Base-by-base conservation (phyloP, 768 basidiomycete species). In the Pleurotus djamor region DNA sequence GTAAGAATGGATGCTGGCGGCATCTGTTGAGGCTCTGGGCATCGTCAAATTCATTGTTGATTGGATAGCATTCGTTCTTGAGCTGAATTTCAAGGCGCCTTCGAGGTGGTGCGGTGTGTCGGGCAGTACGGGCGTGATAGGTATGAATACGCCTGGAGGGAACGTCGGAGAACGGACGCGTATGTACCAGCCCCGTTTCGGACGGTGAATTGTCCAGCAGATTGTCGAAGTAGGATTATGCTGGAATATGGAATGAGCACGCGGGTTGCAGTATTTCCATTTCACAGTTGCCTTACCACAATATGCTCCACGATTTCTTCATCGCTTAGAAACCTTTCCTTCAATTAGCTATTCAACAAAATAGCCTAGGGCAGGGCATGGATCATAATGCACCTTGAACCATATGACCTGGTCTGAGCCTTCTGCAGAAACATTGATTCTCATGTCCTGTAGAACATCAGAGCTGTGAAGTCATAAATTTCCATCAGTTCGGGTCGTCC, bases 111-210 rank as follows among this genome's bases (percentile, higher is more conserved):
- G 73, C 0, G 78, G 77, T 0, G 82, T 79, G 32, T 71, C 70
- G 28, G 71, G 73, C 3, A 81, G 71, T 0, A 86, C 73, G 7
- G 86, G 84, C 21, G 76, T 72, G 6, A 87, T 66, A 0, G 84
- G 79, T 33, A 87, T 87, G 61, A 77, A 84, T 9, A 79, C 76
- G 3, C 81, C 78, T 10, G 83, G 86, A 0, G 89, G 87, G 62
- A 92, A 92, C 4, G 78, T 65, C 0, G 92, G 91, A 2, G 89
- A 75, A 37, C 88, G 83, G 28, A 94, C 74, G 44, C 88, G 88
- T 60, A 94, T 85, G 70, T 93, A 94, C 92, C 92, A 94, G 48
- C 92, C 92, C 33, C 88, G 83, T 59, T 85, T 84, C 0, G 92
- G 92, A 4, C 86, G 83, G 68, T 92, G 92, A 32, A 92, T 84